Conservation (phyloP, 192 early-diverging fungal genomes). For the Gaertneriomyces sp. region DNA sequence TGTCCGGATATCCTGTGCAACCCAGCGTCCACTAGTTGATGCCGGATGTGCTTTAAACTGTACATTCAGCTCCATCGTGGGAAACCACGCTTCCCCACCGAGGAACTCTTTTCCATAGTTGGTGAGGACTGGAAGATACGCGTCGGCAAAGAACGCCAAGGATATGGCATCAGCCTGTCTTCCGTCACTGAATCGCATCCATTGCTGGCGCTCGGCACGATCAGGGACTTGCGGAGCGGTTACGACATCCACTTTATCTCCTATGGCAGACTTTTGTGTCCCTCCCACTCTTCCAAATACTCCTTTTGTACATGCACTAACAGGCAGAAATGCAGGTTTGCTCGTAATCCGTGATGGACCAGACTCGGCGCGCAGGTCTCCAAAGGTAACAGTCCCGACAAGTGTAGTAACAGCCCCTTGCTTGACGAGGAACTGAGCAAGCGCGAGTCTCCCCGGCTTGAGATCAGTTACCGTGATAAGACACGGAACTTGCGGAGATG, state of each 20-base stretch:
- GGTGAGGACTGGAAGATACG: background rate
- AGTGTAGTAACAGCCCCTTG: background rate
- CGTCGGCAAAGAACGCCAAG: conserved; percentile 6
- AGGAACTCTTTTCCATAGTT: conserved; percentile 5
- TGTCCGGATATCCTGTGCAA: background rate
- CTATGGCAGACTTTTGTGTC: background rate
- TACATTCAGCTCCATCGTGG: conserved; percentile 7
- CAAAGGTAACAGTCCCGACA: background rate
- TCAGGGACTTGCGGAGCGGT: background rate
- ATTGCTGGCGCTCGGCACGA: conserved; percentile 9
- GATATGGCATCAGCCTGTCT: background rate
- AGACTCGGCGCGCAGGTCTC: background rate
- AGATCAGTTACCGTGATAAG: background rate
- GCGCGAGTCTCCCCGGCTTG: background rate
- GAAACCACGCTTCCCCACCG: conserved; percentile 7
- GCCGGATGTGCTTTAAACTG: conserved; percentile 5
- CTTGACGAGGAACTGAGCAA: background rate
- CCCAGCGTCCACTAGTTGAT: background rate
- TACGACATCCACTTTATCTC: conserved; percentile 5
- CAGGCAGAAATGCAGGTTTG: background rate
- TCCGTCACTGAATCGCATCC: conserved; percentile 6
- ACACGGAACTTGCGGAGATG: background rate
- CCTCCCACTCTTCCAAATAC: background rate
- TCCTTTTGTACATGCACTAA: background rate
- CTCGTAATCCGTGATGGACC: background rate